phyloP scores from a whole-genome alignment of 2,329 filamentous ascomycete species.

The Berkeleyomyces rouxiae region DNA sequence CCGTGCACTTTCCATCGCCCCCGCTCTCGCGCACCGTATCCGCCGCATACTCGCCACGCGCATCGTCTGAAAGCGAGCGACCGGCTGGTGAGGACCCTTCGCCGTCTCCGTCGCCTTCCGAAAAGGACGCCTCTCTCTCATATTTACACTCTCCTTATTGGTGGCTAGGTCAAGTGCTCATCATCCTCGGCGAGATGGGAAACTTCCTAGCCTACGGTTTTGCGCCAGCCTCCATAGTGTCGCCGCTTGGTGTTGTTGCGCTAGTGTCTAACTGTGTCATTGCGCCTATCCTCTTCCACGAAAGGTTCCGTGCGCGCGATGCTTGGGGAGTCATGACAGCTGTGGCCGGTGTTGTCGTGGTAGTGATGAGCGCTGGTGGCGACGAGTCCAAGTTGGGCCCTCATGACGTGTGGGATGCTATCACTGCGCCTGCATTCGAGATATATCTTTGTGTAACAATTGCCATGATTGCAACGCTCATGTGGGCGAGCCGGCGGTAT shows the following conservation, averaged over 20 bases:
- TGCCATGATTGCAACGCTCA: slow-evolving; percentile 54
- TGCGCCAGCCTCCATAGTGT: slow-evolving; percentile 92
- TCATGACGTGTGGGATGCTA: slow-evolving; percentile 75
- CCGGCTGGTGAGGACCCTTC: slow-evolving; percentile 11
- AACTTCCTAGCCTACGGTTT: slow-evolving; percentile 98
- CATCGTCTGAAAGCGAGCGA: not conserved
- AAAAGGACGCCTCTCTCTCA: slow-evolving; percentile 33
- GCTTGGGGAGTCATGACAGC: slow-evolving; percentile 78
- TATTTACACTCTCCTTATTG: slow-evolving; percentile 89
- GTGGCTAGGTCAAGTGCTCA: slow-evolving; percentile 88
- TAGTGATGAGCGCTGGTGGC: slow-evolving; percentile 78
- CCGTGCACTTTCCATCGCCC: not conserved
- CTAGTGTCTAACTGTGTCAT: slow-evolving; percentile 94
- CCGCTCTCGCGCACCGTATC: not conserved
- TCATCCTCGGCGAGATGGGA: slow-evolving; percentile 81
- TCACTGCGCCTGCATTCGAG: slow-evolving; percentile 77
- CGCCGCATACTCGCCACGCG: not conserved
- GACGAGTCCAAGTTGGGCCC: slow-evolving; percentile 84
- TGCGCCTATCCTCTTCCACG: slow-evolving; percentile 83
- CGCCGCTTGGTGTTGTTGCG: slow-evolving; percentile 89
- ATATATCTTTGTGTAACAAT: slow-evolving; percentile 70
- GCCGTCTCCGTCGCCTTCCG: slow-evolving; percentile 6
- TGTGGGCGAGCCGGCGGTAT: slow-evolving; percentile 69
- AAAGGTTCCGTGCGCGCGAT: slow-evolving; percentile 70
- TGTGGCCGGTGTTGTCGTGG: slow-evolving; percentile 73